phyloP scores from a whole-genome alignment of 352 stramenopile genomes.

The Globisporangium paroecandrum region DNA sequence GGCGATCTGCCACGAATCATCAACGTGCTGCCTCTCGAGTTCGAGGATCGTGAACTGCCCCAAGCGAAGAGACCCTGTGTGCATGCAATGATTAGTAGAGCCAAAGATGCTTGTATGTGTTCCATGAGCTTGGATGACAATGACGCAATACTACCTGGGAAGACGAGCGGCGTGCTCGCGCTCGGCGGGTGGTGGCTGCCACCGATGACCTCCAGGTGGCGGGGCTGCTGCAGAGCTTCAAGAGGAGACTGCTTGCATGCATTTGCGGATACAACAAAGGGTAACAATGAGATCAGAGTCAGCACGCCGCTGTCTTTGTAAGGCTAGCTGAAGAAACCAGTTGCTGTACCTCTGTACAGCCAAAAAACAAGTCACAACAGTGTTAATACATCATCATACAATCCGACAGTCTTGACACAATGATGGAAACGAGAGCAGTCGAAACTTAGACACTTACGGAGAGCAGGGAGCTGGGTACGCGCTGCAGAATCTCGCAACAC shows the following conservation, averaged over 20 bases:
- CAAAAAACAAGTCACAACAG: neutral
- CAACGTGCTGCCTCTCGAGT: slow-evolving; percentile 44
- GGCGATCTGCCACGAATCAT: slow-evolving; percentile 50
- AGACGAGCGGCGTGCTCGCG: slow-evolving; percentile 46
- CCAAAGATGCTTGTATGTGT: no score
- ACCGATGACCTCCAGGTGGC: slow-evolving; percentile 60
- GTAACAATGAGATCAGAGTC: neutral
- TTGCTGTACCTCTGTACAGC: neutral
- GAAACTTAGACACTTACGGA: slow-evolving; percentile 19
- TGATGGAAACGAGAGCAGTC: slow-evolving; percentile 10
- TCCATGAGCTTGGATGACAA: no score
- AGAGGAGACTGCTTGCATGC: neutral
- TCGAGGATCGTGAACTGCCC: slow-evolving; percentile 79
- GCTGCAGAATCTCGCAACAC: slow-evolving; percentile 57
- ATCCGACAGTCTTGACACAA: neutral
- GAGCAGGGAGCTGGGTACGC: slow-evolving; percentile 32
- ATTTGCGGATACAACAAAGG: neutral
- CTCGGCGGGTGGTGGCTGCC: slow-evolving; percentile 43
- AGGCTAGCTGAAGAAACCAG: neutral
- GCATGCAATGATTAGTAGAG: no score
- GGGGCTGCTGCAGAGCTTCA: neutral
- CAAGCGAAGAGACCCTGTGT: slow-evolving; percentile 51
- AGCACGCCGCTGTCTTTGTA: neutral
- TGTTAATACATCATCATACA: neutral
- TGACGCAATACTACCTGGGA: slow-evolving; percentile 28